phyloP scores from a whole-genome alignment of 768 basidiomycete genomes.

The Hydnomerulius pinastri region DNA sequence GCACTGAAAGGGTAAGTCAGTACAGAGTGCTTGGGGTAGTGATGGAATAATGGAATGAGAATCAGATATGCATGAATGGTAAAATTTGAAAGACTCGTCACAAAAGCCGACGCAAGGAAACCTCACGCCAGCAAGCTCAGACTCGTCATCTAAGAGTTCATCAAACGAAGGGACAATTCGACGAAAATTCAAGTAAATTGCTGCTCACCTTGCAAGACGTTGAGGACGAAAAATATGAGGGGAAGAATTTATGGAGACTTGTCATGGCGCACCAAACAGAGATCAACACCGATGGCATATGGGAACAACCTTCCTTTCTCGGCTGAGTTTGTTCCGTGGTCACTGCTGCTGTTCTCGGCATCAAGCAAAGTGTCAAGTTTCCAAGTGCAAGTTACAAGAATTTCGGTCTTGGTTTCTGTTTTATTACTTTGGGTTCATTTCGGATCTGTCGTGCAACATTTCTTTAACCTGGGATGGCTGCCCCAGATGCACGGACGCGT shows the following conservation, averaged over 20 bases:
- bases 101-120: slow-evolving; percentile 53
- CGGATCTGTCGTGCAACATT: slow-evolving; percentile 2
- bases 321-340: background rate
- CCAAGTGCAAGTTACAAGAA: background rate
- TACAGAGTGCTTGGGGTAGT: background rate
- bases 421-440: background rate
- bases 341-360: no score
- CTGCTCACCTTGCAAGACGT: slow-evolving; percentile 21
- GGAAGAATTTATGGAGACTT: slow-evolving; percentile 14
- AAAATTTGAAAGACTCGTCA: slow-evolving; percentile 69
- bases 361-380: no score
- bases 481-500: slow-evolving; percentile 66
- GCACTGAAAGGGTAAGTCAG: slow-evolving; percentile 2
- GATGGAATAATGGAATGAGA: slow-evolving; percentile 16
- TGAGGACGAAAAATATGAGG: slow-evolving; percentile 14
- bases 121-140: slow-evolving; percentile 61
- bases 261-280: slow-evolving; percentile 3
- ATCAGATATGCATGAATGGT: slow-evolving; percentile 97
- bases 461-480: slow-evolving; percentile 45
- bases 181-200: slow-evolving; percentile 5
- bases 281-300: background rate
- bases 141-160: slow-evolving; percentile 78
- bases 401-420: background rate
- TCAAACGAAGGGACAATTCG: slow-evolving; percentile 29
- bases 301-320: slow-evolving; percentile 24